Percentiles rank a stretch among this genome's conserved stretches.
Conservation (phyloP, 2,329 filamentous ascomycete genomes). For the Nemania sp. region DNA sequence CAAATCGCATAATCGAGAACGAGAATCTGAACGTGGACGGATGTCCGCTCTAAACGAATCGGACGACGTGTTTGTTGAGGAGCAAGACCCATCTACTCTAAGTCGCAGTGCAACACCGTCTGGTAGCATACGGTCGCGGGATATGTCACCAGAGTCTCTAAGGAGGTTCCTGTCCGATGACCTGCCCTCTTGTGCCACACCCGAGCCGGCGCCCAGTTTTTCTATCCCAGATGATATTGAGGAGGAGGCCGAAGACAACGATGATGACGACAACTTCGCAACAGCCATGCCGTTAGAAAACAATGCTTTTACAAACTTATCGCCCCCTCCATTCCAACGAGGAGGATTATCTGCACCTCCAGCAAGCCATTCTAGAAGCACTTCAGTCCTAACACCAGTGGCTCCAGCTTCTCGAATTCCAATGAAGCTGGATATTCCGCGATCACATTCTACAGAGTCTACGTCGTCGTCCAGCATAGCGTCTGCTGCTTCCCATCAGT, state of each 20-base stretch:
- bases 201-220: conserved; percentile 52
- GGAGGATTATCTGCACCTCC: conserved; percentile 51
- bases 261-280: conserved; percentile 74
- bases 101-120: conserved; percentile 53
- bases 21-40: conserved; percentile 53
- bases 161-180: conserved; percentile 65
- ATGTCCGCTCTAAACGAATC: conserved; percentile 41
- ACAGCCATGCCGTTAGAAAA: conserved; percentile 61
- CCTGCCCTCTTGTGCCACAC: conserved; percentile 48
- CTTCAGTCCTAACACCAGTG: conserved; percentile 38
- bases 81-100: conserved; percentile 48
- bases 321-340: conserved; percentile 65
- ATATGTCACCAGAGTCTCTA: conserved; percentile 68
- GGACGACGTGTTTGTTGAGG: conserved; percentile 48
- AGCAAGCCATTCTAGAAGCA: conserved; percentile 40
- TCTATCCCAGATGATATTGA: conserved; percentile 61
- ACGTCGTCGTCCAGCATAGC: conserved; percentile 46
- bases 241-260: conserved; percentile 65
- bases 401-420: conserved; percentile 8
- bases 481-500: conserved; percentile 55
- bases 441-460: conserved; percentile 49
- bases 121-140: conserved; percentile 60
- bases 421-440: conserved; percentile 41
- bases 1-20: conserved; percentile 50
- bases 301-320: conserved; percentile 61